Base-by-base conservation (phyloP, 1,284 basidiomycete genomes). In the Rhodotorula sp. region DNA sequence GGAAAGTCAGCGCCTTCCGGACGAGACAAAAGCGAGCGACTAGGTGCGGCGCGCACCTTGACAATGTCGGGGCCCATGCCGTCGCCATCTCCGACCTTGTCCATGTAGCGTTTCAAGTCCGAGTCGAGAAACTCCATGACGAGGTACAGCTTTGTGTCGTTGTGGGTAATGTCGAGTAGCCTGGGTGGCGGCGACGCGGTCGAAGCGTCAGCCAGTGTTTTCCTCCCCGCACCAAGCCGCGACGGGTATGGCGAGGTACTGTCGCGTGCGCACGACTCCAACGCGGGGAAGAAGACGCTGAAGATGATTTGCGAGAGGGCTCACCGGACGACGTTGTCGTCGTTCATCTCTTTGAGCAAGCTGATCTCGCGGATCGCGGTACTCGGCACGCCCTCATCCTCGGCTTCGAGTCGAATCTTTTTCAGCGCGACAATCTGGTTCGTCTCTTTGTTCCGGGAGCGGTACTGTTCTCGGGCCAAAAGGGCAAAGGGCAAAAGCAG, bases 291-390 rank as follows among this genome's bases (percentile, higher is more conserved):
- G 8, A 48, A 18, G 21, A 23, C n/a, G n/a, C n/a, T n/a, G n/a
- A n/a, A 49, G 23, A 21, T 15, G 47, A 31, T 19, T 21, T n/a
- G 57, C 8, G 4, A 55, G 5, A 14, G 48, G 49, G 63, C 76
- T 38, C 31, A 92, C 91, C 85, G 85, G 77, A 99, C 95, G 78
- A 98, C 92, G 81, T 97, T 93, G 63, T 93, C 92, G 80, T 98
- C 91, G 80, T 91, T 92, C 78, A 98, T 87, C 82, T 99, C 95
- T 81, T 98, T 99, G 79, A 99, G 84, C 72, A 98, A 83, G 81
- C 92, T 94, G 82, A 99, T 98, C 84, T 99, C 95, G 68, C 95
- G 88, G 80, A 99, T 98, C 66, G 95, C 95, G 15, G 95, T 99
- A 78, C 90, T 92, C 8, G 95, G 95, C 45, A 98, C 95, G 28